Evolutionary conservation across 2,329 filamentous ascomycete genomes (phyloP).

Genomic region (Scytalidium lignicola): DNA sequence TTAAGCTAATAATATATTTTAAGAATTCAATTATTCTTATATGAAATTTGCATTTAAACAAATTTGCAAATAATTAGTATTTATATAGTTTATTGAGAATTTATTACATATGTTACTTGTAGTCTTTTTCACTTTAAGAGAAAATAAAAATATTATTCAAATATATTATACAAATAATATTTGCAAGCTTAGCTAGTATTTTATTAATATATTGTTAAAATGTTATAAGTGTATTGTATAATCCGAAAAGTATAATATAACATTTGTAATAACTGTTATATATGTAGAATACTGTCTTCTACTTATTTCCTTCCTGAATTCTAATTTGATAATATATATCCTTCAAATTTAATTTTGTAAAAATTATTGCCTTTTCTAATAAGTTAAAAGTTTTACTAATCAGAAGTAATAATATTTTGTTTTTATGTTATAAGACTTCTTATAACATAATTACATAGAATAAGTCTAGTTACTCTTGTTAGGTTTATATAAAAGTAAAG

Average conservation of each 20-base stretch:
- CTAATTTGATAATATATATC: too few species aligned
- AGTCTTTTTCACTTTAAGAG: conserved; percentile 11
- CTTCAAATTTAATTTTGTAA: too few species aligned
- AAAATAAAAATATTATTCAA: conserved; percentile 29
- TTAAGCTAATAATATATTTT: too few species aligned
- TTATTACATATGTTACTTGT: conserved; percentile 8
- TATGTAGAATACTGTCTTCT: conserved; percentile 31
- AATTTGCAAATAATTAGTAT: too few species aligned
- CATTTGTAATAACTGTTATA: conserved; percentile 30
- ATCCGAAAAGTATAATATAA: conserved; percentile 25
- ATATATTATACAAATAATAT: too few species aligned
- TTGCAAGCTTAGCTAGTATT: conserved; percentile 6
- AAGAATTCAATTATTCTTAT: too few species aligned
- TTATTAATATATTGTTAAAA: conserved; percentile 27
- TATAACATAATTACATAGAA: too few species aligned
- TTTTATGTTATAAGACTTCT: too few species aligned
- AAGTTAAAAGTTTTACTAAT: conserved; percentile 26
- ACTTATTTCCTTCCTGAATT: conserved; percentile 29
- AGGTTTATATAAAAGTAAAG: too few species aligned
- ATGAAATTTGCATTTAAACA: too few species aligned
- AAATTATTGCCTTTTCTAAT: conserved; percentile 19
- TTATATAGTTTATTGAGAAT: conserved; percentile 9
- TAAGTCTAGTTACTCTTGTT: too few species aligned
- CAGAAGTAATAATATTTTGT: conserved; percentile 26
- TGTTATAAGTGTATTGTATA: conserved; percentile 11